These are phyloP conservation scores for Plasmodium billcollinsi DNA, from an alignment of 169 alveolate genomes.

Conservation along the genomic window DNA sequence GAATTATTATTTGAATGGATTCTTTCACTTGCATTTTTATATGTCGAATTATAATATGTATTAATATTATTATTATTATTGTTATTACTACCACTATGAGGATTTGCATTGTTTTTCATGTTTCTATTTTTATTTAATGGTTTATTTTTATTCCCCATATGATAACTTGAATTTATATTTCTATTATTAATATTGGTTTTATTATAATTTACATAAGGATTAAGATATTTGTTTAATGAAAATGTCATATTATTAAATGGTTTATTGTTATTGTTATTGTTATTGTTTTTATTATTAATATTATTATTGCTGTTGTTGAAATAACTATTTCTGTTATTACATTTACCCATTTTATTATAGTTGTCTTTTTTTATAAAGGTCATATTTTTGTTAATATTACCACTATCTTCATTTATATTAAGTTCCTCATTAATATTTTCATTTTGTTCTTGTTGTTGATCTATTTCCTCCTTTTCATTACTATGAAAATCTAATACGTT, in stretches of 20 bases:
- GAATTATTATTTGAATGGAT: too few species aligned
- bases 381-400: too few species aligned
- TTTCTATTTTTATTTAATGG: neutral
- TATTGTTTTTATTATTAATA: neutral
- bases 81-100: neutral
- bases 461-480: neutral
- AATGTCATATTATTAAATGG: constrained; percentile 39
- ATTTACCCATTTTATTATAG: too few species aligned
- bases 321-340: neutral
- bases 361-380: too few species aligned
- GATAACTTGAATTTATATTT: constrained; percentile 2
- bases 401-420: too few species aligned
- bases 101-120: neutral
- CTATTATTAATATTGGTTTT: neutral
- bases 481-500: neutral
- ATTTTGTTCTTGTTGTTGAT: too few species aligned
- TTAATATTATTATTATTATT: neutral
- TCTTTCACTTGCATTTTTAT: neutral
- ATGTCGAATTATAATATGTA: neutral
- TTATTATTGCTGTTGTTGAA: neutral
- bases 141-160: neutral
- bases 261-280: neutral
- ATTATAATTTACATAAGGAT: constrained; percentile 10
- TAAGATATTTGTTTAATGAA: constrained; percentile 48
- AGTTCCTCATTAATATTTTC: too few species aligned